A percentile compares a stretch with the other conserved stretches of the same genome.
These are phyloP conservation scores for Neurospora cerealis DNA, from an alignment of 495 filamentous ascomycete species.

Conservation along the genomic window DNA sequence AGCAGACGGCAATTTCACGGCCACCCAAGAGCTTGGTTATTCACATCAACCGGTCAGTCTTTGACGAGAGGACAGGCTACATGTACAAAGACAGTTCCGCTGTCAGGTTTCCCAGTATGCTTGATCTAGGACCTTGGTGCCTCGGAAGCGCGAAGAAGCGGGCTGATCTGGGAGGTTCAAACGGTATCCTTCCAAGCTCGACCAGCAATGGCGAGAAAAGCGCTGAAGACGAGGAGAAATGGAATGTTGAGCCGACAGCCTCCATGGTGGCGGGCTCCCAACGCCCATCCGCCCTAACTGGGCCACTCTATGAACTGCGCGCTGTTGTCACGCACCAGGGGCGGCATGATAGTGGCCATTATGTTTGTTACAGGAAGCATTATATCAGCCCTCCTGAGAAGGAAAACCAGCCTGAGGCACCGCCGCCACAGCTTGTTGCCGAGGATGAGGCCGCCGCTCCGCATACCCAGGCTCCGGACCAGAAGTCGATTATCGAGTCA, in stretches of 20 bases:
- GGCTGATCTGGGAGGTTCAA: not conserved
- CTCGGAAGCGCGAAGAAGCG: conserved; percentile 41
- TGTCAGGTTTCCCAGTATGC: conserved; percentile 59
- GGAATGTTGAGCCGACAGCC: conserved; percentile 51
- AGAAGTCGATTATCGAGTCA: not conserved
- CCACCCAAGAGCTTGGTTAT: conserved; percentile 69
- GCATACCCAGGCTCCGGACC: not conserved
- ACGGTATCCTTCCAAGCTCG: not conserved
- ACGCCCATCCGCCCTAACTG: conserved; percentile 30
- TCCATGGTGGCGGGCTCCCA: conserved; percentile 55
- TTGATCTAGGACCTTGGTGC: conserved; percentile 75
- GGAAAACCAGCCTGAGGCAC: not conserved
- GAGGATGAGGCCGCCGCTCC: not conserved
- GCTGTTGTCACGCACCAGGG: conserved; percentile 86
- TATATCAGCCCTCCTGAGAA: not conserved
- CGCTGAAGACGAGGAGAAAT: conserved; percentile 43
- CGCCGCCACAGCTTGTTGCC: not conserved
- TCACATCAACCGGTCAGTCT: conserved; percentile 86
- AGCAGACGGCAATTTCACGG: conserved; percentile 76
- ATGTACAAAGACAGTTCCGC: conserved; percentile 73
- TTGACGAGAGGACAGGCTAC: conserved; percentile 68
- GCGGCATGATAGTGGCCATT: conserved; percentile 89
- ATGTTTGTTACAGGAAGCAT: conserved; percentile 77
- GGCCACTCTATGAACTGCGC: conserved; percentile 67
- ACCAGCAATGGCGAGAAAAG: conserved; percentile 4